A percentile compares a stretch with the other conserved stretches of the same genome.
Evolutionary conservation across 495 filamentous ascomycete species (phyloP).

Genomic region (Cercophora newfieldiana): DNA sequence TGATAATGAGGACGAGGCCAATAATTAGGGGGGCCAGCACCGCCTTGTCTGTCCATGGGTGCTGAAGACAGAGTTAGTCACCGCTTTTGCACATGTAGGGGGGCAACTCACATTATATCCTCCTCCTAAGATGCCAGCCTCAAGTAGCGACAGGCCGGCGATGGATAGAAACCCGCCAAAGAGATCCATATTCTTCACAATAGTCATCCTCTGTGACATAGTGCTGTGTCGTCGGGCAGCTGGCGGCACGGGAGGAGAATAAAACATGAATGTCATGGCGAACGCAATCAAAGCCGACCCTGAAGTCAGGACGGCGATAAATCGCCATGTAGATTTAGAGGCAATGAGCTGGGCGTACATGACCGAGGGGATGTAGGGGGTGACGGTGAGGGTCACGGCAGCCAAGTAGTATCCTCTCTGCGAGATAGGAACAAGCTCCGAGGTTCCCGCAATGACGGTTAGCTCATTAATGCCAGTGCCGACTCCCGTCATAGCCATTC

Average conservation of each 20-base stretch:
- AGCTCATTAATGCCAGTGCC: slow-evolving; percentile 29
- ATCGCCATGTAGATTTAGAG: slow-evolving; percentile 60
- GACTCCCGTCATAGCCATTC: slow-evolving; percentile 20
- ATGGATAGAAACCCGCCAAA: slow-evolving; percentile 69
- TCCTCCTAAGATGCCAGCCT: slow-evolving; percentile 68
- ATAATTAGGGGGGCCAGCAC: slow-evolving; percentile 58
- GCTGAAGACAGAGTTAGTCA: slow-evolving; percentile 17
- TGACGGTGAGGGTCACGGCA: slow-evolving; percentile 63
- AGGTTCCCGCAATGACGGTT: slow-evolving; percentile 50
- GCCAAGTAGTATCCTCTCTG: slow-evolving; percentile 71
- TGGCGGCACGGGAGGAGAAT: slow-evolving; percentile 63
- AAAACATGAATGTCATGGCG: slow-evolving; percentile 62
- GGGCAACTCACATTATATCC: slow-evolving; percentile 53
- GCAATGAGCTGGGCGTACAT: slow-evolving; percentile 72
- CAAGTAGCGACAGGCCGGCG: slow-evolving; percentile 61
- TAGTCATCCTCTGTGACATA: slow-evolving; percentile 46
- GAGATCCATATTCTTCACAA: slow-evolving; percentile 62
- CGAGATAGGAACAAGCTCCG: slow-evolving; percentile 67
- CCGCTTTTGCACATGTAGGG: not conserved
- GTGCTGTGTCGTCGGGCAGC: slow-evolving; percentile 45
- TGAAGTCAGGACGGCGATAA: slow-evolving; percentile 60
- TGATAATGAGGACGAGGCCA: slow-evolving; percentile 56
- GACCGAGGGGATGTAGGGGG: slow-evolving; percentile 68
- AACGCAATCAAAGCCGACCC: slow-evolving; percentile 64
- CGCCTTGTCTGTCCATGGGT: slow-evolving; percentile 38